Evolutionary conservation across 352 stramenopile species (phyloP).

Genomic region (Phytophthora cryptogea): DNA sequence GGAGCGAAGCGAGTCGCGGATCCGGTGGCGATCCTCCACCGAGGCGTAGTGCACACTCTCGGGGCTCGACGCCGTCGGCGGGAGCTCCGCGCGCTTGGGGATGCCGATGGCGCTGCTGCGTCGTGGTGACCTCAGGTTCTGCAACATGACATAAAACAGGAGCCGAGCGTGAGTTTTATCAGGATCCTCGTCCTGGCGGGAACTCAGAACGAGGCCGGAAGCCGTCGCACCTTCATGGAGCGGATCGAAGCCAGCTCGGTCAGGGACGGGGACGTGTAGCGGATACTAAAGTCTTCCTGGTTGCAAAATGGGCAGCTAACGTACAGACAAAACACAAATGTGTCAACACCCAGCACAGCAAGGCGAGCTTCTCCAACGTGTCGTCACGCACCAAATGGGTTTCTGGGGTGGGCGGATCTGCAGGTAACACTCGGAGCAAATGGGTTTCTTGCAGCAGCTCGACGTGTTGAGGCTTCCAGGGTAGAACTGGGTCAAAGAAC

Average conservation of each 20-base stretch:
- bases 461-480: conserved; percentile 61
- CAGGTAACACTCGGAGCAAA: conserved; percentile 76
- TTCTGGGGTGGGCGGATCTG: conserved; percentile 65
- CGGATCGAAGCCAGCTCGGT: conserved; percentile 55
- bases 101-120: conserved; percentile 45
- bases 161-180: conserved; percentile 2
- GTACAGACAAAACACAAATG: background rate
- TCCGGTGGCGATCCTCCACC: conserved; percentile 70
- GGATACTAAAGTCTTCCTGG: conserved; percentile 57
- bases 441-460: conserved; percentile 71
- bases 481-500: conserved; percentile 46
- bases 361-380: background rate
- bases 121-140: conserved; percentile 35
- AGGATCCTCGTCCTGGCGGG: conserved; percentile 1
- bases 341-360: conserved; percentile 3
- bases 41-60: conserved; percentile 58
- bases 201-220: background rate
- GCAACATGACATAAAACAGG: conserved; percentile 22
- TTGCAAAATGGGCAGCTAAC: conserved; percentile 85
- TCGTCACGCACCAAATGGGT: conserved; percentile 41
- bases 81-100: conserved; percentile 21
- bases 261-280: conserved; percentile 49
- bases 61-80: conserved; percentile 12
- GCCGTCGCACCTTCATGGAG: conserved; percentile 35
- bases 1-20: conserved; percentile 74